These are phyloP conservation scores for Dictyostelium capitatum DNA, from an alignment of 78 protist genomes.

Conservation along the genomic window DNA sequence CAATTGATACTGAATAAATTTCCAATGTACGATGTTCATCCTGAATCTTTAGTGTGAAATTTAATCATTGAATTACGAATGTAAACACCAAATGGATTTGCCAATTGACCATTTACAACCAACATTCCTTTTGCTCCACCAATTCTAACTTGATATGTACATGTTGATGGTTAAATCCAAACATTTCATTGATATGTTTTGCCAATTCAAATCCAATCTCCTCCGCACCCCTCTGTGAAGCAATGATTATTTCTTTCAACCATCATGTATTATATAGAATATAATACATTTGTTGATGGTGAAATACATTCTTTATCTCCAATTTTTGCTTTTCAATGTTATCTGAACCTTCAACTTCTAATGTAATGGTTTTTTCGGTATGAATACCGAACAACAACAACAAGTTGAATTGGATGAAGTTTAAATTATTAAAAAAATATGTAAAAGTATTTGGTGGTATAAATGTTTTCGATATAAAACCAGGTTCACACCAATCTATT, in stretches of 20 bases:
- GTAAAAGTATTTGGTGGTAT: conserved; percentile 1
- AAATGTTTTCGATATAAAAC: neutral
- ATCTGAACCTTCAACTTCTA: too few relatives aligned
- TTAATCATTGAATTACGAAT: conserved; percentile 47
- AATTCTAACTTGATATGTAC: conserved; percentile 68
- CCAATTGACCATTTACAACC: neutral
- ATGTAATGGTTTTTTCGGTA: too few relatives aligned
- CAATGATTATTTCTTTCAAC: neutral
- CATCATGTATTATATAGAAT: neutral
- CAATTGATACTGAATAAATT: conserved; percentile 15
- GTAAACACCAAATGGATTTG: conserved; percentile 4
- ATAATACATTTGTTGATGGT: too few relatives aligned
- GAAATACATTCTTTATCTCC: too few relatives aligned
- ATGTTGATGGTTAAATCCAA: neutral
- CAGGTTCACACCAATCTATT: conserved; percentile 27
- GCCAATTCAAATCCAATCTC: conserved; percentile 2
- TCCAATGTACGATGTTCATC: conserved; percentile 38
- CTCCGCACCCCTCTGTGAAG: conserved; percentile 60
- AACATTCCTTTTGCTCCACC: conserved; percentile 79
- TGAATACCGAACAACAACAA: neutral
- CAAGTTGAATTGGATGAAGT: neutral
- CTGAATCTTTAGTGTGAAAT: neutral
- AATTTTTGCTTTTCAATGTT: too few relatives aligned
- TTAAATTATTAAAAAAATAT: conserved; percentile 11
- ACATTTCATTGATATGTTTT: neutral